Evolutionary conservation across 441 rosid species (phyloP).

Genomic region (Sinapis alba): DNA sequence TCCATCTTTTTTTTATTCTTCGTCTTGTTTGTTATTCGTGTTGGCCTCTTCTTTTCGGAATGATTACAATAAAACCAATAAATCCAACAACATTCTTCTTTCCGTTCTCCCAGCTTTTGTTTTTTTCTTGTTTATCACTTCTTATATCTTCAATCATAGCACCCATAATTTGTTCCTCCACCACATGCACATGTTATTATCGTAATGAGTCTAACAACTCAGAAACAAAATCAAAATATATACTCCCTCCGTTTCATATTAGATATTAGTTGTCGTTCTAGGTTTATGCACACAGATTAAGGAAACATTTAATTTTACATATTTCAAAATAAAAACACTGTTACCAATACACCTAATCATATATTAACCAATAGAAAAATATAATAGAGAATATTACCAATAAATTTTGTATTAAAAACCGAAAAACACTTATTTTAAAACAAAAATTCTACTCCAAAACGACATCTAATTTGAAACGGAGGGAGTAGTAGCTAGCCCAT

Average conservation of each 20-base stretch:
- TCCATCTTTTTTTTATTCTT: not conserved
- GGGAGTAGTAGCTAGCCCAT: not conserved
- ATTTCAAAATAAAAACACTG: too few relatives aligned
- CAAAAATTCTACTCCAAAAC: too few relatives aligned
- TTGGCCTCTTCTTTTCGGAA: constrained; percentile 12
- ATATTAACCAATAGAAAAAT: too few relatives aligned
- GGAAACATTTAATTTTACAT: too few relatives aligned
- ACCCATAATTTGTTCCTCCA: not conserved
- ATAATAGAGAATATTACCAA: too few relatives aligned
- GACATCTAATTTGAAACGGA: too few relatives aligned
- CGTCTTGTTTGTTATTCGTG: constrained; percentile 3
- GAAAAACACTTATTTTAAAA: too few relatives aligned
- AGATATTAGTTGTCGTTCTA: too few relatives aligned
- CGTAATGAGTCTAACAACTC: not conserved
- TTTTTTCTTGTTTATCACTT: not conserved
- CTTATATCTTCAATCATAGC: not conserved
- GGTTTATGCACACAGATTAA: too few relatives aligned
- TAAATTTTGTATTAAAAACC: too few relatives aligned
- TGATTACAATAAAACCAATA: constrained; percentile 2
- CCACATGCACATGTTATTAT: not conserved
- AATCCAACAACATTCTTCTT: constrained; percentile 20
- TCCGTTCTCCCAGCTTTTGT: not conserved
- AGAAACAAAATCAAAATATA: not conserved
- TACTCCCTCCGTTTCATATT: too few relatives aligned
- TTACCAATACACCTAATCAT: too few relatives aligned